These are phyloP conservation scores for Dinochytrium kinnereticum DNA, from an alignment of 371 early-diverging fungal species.

Conservation along the genomic window DNA sequence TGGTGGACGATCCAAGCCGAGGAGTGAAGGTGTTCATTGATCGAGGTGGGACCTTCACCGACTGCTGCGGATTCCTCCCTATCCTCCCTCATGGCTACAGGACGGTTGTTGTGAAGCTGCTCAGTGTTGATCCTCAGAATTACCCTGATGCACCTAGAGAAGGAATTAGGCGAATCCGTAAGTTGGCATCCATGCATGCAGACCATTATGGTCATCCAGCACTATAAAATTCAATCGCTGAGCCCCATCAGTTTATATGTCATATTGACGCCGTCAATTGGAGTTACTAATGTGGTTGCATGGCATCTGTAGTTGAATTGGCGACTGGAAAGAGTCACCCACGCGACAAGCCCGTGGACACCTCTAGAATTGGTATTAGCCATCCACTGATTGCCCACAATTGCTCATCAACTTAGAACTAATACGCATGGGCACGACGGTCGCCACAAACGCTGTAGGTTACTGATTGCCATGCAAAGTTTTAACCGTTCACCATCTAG, in stretches of 20 bases:
- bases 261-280: background rate
- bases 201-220: background rate
- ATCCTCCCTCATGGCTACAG: constrained; percentile 13
- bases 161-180: constrained; percentile 83
- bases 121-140: constrained; percentile 90
- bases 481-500: background rate
- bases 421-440: constrained; percentile 96
- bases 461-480: background rate
- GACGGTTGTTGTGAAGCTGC: constrained; percentile 75
- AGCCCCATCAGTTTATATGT: too few species aligned
- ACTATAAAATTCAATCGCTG: background rate
- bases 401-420: constrained; percentile 56
- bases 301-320: constrained; percentile 53
- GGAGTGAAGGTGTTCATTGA: constrained; percentile 41
- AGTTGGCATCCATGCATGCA: constrained; percentile 6
- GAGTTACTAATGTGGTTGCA: background rate
- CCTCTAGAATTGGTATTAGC: constrained; percentile 64
- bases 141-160: constrained; percentile 95
- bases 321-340: constrained; percentile 77
- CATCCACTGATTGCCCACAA: too few species aligned
- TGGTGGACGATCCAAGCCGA: background rate
- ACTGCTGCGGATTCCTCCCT: constrained; percentile 46
- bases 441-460: constrained; percentile 88
- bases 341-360: constrained; percentile 76
- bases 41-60: constrained; percentile 56